phyloP scores from a whole-genome alignment of 805 yeast genomes.

The Myxozyma sirexii region DNA sequence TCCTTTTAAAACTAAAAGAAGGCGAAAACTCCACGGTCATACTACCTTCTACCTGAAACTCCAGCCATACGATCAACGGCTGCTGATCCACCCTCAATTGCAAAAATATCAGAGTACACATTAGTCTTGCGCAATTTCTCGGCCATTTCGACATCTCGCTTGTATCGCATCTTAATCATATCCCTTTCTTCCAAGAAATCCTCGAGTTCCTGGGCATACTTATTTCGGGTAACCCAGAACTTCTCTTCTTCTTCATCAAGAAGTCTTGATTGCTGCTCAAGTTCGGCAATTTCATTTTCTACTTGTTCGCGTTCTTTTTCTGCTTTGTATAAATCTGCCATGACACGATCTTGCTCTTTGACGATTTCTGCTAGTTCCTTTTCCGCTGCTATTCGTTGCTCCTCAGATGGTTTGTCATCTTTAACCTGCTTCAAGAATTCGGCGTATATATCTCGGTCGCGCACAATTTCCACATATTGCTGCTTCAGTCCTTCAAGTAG shows the following conservation, averaged over 20 bases:
- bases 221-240: slow-evolving; percentile 55
- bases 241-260: slow-evolving; percentile 52
- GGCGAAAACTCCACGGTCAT: background rate
- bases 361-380: slow-evolving; percentile 53
- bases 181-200: slow-evolving; percentile 59
- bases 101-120: slow-evolving; percentile 80
- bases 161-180: slow-evolving; percentile 64
- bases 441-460: slow-evolving; percentile 77
- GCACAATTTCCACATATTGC: slow-evolving; percentile 70
- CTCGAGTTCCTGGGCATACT: slow-evolving; percentile 55
- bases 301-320: slow-evolving; percentile 49
- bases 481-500: slow-evolving; percentile 65
- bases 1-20: background rate
- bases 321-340: slow-evolving; percentile 44
- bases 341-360: slow-evolving; percentile 42
- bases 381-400: slow-evolving; percentile 51
- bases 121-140: slow-evolving; percentile 74
- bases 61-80: slow-evolving; percentile 33
- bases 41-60: slow-evolving; percentile 9
- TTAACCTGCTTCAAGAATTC: slow-evolving; percentile 72
- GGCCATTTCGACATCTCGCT: slow-evolving; percentile 62
- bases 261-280: slow-evolving; percentile 43
- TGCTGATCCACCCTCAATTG: slow-evolving; percentile 49
- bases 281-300: slow-evolving; percentile 51
- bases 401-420: slow-evolving; percentile 41